A percentile compares a stretch with the other conserved stretches of the same genome.
These are phyloP conservation scores for Fistulinella prunicolor DNA, from an alignment of 768 basidiomycete species.

Conservation along the genomic window DNA sequence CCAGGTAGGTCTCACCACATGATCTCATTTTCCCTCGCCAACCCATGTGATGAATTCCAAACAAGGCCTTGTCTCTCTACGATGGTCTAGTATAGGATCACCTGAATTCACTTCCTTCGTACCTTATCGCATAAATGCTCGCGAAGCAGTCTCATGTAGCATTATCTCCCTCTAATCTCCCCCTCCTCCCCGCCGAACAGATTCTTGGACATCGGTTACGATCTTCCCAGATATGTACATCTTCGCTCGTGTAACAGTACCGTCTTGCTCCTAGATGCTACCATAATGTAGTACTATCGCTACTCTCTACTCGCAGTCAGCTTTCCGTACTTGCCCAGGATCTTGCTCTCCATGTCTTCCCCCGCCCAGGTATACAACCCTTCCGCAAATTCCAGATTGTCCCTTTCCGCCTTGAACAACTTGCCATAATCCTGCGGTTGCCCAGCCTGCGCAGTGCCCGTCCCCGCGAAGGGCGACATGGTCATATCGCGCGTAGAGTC, in stretches of 20 bases:
- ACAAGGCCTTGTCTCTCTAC: conserved; percentile 88
- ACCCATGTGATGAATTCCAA: conserved; percentile 15
- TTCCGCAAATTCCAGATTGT: conserved; percentile 90
- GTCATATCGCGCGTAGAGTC: conserved; percentile 76
- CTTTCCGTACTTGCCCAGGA: conserved; percentile 77
- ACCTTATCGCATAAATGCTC: conserved; percentile 24
- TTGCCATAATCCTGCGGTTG: conserved; percentile 86
- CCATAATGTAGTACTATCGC: conserved; percentile 18
- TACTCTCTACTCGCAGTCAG: conserved; percentile 33
- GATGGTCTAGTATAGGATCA: conserved; percentile 80
- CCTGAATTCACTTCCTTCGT: conserved; percentile 5
- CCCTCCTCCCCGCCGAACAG: conserved; percentile 7
- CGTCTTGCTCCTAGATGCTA: conserved; percentile 10
- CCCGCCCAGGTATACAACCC: conserved; percentile 84
- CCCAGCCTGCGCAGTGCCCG: conserved; percentile 43
- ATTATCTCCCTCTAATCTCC: conserved; percentile 29
- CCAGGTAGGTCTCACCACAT: conserved; percentile 55
- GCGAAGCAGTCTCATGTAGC: conserved; percentile 19
- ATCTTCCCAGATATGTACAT: conserved; percentile 22
- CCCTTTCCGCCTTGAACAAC: conserved; percentile 85
- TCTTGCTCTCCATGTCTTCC: conserved; percentile 72
- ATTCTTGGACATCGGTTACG: conserved; percentile 19
- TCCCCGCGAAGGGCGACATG: conserved; percentile 61
- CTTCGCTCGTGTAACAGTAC: conserved; percentile 27
- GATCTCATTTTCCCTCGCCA: conserved; percentile 6